These are phyloP conservation scores for Cutaneotrichosporon sp. DNA, from an alignment of 1,284 basidiomycete genomes.

Conservation along the genomic window DNA sequence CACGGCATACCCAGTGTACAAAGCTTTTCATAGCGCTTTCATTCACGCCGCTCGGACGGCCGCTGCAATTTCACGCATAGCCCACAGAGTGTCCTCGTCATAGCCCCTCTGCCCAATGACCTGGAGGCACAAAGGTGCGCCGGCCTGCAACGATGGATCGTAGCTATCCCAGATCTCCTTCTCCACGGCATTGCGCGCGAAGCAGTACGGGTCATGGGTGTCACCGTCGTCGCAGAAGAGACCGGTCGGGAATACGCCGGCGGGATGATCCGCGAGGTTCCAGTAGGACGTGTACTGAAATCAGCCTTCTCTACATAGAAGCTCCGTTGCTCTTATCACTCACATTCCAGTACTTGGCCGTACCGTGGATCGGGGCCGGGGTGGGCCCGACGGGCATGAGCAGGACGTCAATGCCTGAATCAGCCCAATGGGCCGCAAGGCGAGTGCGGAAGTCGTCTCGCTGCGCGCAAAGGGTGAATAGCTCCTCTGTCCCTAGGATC, in stretches of 20 bases:
- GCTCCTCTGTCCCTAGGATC: conserved; percentile 28
- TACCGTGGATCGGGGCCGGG: conserved; percentile 43
- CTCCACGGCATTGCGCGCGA: conserved; percentile 51
- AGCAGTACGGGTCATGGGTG: conserved; percentile 33
- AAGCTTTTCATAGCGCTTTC: background rate
- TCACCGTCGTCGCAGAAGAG: conserved; percentile 36
- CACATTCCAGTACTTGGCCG: conserved; percentile 40
- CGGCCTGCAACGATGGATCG: conserved; percentile 19
- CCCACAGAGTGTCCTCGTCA: conserved; percentile 22
- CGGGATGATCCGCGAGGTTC: conserved; percentile 69
- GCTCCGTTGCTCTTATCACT: background rate
- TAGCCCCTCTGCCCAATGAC: conserved; percentile 20
- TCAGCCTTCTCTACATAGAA: background rate
- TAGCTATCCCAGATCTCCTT: conserved; percentile 32
- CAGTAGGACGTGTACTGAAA: conserved; percentile 62
- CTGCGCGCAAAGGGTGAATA: conserved; percentile 31
- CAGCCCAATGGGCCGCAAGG: conserved; percentile 34
- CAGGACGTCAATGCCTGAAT: conserved; percentile 41
- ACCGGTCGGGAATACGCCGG: conserved; percentile 66
- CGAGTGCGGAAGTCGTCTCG: conserved; percentile 39
- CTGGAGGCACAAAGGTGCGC: conserved; percentile 24
- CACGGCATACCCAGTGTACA: too few species aligned
- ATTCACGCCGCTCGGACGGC: conserved; percentile 3
- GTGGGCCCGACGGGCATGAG: conserved; percentile 43
- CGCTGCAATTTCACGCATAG: conserved; percentile 12